A percentile compares a stretch with the other conserved stretches of the same genome.
Conservation (phyloP, 2,329 filamentous ascomycete species). For the Fusarium hainanense region DNA sequence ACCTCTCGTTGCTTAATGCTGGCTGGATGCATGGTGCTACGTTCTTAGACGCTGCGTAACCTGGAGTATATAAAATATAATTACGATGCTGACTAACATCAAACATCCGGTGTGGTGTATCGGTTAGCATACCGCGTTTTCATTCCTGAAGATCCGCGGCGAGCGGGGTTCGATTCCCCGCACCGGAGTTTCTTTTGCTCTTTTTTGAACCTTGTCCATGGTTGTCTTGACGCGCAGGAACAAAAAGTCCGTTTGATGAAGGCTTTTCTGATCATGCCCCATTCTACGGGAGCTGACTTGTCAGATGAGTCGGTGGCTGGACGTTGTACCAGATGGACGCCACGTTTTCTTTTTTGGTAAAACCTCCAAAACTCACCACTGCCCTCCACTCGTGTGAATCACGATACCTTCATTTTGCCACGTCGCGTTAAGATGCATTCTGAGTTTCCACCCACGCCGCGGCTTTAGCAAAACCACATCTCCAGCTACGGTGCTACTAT, state of each 20-base stretch:
- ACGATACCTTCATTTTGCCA: too few species aligned
- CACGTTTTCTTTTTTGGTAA: too few species aligned
- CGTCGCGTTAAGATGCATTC: neutral
- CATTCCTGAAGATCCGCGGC: slow-evolving; percentile 12
- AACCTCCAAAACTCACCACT: too few species aligned
- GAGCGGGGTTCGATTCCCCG: slow-evolving; percentile 28
- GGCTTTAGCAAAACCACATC: too few species aligned
- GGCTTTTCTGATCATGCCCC: too few species aligned
- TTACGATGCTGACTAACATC: neutral
- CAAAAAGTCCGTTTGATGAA: neutral
- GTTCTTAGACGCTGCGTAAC: accelerated
- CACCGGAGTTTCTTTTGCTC: slow-evolving; percentile 14
- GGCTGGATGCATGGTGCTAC: too few species aligned
- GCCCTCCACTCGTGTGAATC: accelerated
- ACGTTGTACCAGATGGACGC: too few species aligned
- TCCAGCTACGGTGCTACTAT: too few species aligned
- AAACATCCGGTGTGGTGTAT: slow-evolving; percentile 24
- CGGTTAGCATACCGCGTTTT: slow-evolving; percentile 31
- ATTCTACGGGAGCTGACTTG: neutral
- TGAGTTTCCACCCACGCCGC: neutral
- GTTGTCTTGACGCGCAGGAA: neutral
- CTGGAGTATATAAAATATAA: neutral
- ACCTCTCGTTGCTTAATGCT: too few species aligned
- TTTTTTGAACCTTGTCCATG: neutral
- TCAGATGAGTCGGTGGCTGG: neutral